Conservation (phyloP, 2,329 filamentous ascomycete genomes). For the Venturiaceae sp. region DNA sequence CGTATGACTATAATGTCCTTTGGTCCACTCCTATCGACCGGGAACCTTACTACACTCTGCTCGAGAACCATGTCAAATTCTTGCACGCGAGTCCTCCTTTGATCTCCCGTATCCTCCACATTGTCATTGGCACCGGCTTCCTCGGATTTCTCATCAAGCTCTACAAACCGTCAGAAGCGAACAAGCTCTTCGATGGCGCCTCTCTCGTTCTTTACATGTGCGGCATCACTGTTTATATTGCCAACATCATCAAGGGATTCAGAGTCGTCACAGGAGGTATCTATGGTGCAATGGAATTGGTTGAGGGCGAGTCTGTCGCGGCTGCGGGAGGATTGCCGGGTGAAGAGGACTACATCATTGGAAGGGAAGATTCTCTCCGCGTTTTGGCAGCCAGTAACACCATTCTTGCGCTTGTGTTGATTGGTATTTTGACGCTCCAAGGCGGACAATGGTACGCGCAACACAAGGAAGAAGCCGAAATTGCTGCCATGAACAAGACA, state of each 20-base stretch:
- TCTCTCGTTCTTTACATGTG: constrained; percentile 67
- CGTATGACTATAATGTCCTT: constrained; percentile 88
- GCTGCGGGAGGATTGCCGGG: constrained; percentile 23
- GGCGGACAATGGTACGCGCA: constrained; percentile 98
- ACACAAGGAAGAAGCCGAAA: constrained; percentile 79
- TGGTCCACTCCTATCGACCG: constrained; percentile 61
- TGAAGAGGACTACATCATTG: constrained; percentile 55
- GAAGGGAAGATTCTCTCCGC: constrained; percentile 79
- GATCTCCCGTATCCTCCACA: constrained; percentile 87
- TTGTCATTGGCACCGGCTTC: constrained; percentile 80
- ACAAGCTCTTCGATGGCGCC: constrained; percentile 85
- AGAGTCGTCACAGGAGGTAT: constrained; percentile 67
- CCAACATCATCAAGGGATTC: constrained; percentile 94
- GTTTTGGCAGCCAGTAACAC: constrained; percentile 93
- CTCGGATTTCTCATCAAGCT: constrained; percentile 88
- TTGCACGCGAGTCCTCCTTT: constrained; percentile 85
- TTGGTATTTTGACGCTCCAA: constrained; percentile 87
- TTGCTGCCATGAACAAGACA: constrained; percentile 51
- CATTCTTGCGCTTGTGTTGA: constrained; percentile 82
- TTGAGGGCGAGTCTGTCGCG: constrained; percentile 20
- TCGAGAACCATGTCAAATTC: constrained; percentile 85
- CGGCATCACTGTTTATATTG: constrained; percentile 84
- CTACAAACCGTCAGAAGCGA: constrained; percentile 85
- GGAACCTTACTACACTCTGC: constrained; percentile 65
- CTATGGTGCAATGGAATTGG: constrained; percentile 42